A percentile compares a stretch with the other conserved stretches of the same genome.
Conservation (phyloP, 2,329 filamentous ascomycete genomes). For the Cordyceps militaris region DNA sequence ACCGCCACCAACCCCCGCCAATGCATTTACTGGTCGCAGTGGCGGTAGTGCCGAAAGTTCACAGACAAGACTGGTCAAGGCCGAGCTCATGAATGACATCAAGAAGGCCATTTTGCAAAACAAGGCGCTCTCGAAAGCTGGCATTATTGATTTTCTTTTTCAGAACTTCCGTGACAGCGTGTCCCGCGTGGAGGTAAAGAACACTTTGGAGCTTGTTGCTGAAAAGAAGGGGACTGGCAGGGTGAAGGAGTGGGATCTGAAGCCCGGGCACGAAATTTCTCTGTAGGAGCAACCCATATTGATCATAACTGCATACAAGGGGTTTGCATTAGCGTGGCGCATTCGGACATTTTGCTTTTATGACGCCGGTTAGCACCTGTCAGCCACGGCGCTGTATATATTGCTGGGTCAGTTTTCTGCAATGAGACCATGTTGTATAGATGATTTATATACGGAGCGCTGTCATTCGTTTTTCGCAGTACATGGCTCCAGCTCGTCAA, state of each 20-base stretch:
- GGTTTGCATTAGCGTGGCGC: conserved; percentile 12
- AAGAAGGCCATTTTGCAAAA: conserved; percentile 36
- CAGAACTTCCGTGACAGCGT: conserved; percentile 30
- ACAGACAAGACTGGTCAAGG: conserved; percentile 28
- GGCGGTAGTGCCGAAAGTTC: conserved; percentile 16
- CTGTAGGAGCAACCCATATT: conserved; percentile 16
- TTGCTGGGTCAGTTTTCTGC: conserved; percentile 3
- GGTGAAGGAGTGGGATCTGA: conserved; percentile 33
- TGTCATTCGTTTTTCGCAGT: background rate
- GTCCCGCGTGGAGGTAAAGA: conserved; percentile 35
- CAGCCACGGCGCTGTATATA: conserved; percentile 1
- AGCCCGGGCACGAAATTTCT: conserved; percentile 31
- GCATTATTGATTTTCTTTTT: conserved; percentile 35
- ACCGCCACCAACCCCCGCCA: conserved; percentile 26
- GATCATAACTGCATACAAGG: background rate
- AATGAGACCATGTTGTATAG: background rate
- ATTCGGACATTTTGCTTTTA: background rate
- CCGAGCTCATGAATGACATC: conserved; percentile 34
- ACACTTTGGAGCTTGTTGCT: conserved; percentile 34
- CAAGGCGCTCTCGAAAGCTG: conserved; percentile 33
- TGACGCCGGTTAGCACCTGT: background rate
- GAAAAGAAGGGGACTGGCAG: conserved; percentile 32
- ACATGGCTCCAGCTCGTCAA: background rate
- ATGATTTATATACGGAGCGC: background rate
- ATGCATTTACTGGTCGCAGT: conserved; percentile 31